Evolutionary conservation across 2,329 filamentous ascomycete genomes (phyloP).

Genomic region (Rachicladosporium sp.): DNA sequence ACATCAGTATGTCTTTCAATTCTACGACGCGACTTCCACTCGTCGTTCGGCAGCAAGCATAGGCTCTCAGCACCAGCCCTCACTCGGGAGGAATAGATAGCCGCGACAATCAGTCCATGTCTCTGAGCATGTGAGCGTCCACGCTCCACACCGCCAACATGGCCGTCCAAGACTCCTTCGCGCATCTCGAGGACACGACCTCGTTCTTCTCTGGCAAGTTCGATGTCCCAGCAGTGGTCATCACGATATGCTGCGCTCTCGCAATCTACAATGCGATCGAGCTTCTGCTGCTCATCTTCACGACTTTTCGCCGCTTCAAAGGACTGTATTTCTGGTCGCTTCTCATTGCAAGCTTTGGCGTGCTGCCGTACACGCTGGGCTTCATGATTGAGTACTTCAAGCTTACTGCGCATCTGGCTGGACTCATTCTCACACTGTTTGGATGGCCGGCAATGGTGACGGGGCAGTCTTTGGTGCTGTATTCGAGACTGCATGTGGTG

Average conservation of each 20-base stretch:
- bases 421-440: slow-evolving; percentile 21
- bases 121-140: no score
- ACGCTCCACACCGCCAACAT: background rate
- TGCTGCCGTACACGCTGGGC: slow-evolving; percentile 33
- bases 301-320: slow-evolving; percentile 30
- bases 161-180: slow-evolving; percentile 2
- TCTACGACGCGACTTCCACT: no score
- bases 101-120: no score
- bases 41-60: no score
- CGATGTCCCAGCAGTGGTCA: slow-evolving; percentile 5
- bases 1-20: no score
- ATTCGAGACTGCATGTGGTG: slow-evolving; percentile 49
- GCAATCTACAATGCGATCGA: slow-evolving; percentile 30
- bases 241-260: slow-evolving; percentile 8
- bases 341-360: slow-evolving; percentile 29
- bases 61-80: no score
- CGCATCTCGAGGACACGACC: slow-evolving; percentile 5
- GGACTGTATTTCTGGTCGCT: slow-evolving; percentile 40
- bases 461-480: slow-evolving; percentile 49
- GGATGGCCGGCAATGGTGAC: slow-evolving; percentile 46
- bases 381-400: slow-evolving; percentile 9
- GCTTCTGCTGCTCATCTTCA: slow-evolving; percentile 33
- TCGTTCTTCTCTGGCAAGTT: slow-evolving; percentile 8
- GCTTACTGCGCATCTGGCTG: slow-evolving; percentile 3
- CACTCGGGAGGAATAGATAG: no score